These are phyloP conservation scores for Fraxinus ornus DNA, from an alignment of 305 asterid species.

Conservation along the genomic window DNA sequence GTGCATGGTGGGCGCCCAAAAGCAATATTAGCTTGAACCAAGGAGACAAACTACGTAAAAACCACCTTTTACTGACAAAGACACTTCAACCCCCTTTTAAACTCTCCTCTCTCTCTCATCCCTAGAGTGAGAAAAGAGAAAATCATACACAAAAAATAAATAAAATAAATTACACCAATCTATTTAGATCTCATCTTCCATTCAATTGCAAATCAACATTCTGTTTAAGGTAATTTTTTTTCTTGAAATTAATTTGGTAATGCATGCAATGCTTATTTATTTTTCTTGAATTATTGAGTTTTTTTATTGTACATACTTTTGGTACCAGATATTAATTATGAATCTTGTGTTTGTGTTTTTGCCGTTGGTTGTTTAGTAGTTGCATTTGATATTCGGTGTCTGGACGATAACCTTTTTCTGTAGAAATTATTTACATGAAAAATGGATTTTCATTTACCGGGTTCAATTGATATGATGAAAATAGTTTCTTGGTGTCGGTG, in stretches of 20 bases:
- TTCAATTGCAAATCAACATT: not conserved
- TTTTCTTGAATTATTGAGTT: not conserved
- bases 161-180: not conserved
- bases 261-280: not conserved
- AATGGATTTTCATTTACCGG: not conserved
- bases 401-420: not conserved
- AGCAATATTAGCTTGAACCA: not conserved
- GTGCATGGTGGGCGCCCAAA: not conserved
- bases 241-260: not conserved
- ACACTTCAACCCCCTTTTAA: not conserved
- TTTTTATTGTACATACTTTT: not conserved
- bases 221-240: not conserved
- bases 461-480: not conserved
- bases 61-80: not conserved
- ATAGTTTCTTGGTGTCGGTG: not conserved
- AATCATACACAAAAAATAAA: not conserved
- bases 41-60: no score
- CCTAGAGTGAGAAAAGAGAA: not conserved
- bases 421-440: not conserved
- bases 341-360: not conserved
- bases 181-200: conserved; percentile 6
- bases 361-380: not conserved
- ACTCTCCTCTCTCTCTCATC: not conserved
- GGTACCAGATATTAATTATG: not conserved
- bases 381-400: not conserved